These are phyloP conservation scores for Lotus japonicus DNA, from an alignment of 306 rosid genomes.

Conservation along the genomic window DNA sequence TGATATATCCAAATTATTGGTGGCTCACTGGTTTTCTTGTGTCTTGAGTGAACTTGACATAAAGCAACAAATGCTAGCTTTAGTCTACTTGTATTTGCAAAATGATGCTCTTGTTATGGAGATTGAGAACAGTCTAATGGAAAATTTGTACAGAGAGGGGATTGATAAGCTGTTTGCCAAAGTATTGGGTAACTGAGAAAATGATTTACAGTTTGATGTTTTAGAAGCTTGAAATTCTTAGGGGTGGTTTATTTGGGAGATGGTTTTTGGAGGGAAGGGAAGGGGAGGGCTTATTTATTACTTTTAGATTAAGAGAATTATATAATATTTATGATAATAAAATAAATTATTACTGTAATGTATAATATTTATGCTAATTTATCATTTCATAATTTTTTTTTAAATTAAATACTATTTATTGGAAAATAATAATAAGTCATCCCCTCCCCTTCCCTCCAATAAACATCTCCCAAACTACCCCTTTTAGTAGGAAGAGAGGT, in stretches of 20 bases:
- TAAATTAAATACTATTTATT: no score
- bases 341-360: no score
- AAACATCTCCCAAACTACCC: no score
- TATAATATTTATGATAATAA: no score
- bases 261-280: no score
- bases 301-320: no score
- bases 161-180: background rate
- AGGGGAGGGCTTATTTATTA: no score
- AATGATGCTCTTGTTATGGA: background rate
- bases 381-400: no score
- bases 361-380: no score
- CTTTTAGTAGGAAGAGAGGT: background rate
- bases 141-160: background rate
- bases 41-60: background rate
- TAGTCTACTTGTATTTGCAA: background rate
- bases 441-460: no score
- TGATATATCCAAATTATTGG: conserved; percentile 1
- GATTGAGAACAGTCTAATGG: background rate
- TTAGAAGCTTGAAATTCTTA: conserved; percentile 6
- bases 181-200: background rate
- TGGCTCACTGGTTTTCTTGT: conserved; percentile 6
- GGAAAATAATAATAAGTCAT: no score
- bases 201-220: background rate
- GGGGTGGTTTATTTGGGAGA: no score
- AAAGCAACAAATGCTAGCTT: background rate